A percentile compares a stretch with the other conserved stretches of the same genome.
These are phyloP conservation scores for Coprinopsis strossmayeri DNA, from an alignment of 768 basidiomycete species.

Conservation along the genomic window DNA sequence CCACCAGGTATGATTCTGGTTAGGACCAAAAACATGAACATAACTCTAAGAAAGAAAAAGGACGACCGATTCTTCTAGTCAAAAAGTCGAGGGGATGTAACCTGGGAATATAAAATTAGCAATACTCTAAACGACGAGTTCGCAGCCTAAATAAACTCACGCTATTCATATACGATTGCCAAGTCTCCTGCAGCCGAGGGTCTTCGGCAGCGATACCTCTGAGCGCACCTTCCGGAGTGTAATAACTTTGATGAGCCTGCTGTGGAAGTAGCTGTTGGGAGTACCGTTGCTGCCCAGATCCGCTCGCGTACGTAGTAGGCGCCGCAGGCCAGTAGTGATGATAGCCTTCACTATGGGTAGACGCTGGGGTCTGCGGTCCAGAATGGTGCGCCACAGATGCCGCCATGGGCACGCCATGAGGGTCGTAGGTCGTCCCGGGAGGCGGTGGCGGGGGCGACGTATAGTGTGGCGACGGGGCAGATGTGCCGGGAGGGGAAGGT, in stretches of 20 bases:
- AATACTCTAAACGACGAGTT: background rate
- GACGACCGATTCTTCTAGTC: no score
- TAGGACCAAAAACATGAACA: no score
- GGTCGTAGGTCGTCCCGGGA: constrained; percentile 6
- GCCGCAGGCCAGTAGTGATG: constrained; percentile 28
- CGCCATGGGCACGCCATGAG: background rate
- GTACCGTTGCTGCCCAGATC: constrained; percentile 16
- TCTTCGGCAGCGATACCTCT: constrained; percentile 47
- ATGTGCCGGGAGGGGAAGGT: constrained; percentile 9
- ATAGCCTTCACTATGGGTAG: constrained; percentile 13
- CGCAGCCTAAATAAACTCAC: constrained; percentile 19
- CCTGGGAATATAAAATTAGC: background rate
- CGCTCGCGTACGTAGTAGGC: constrained; percentile 17
- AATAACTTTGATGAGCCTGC: constrained; percentile 21
- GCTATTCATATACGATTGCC: constrained; percentile 63
- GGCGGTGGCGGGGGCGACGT: constrained; percentile 13
- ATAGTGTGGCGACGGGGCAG: constrained; percentile 7
- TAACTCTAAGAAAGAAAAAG: no score
- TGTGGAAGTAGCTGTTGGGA: constrained; percentile 12
- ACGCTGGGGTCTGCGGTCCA: background rate
- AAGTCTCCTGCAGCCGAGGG: constrained; percentile 57
- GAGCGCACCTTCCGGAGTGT: constrained; percentile 40
- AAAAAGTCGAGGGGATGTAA: background rate
- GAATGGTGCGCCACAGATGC: constrained; percentile 3
- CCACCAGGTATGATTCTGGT: no score